Base-by-base conservation (phyloP, 306 rosid species). In the Cucumis sativus region DNA sequence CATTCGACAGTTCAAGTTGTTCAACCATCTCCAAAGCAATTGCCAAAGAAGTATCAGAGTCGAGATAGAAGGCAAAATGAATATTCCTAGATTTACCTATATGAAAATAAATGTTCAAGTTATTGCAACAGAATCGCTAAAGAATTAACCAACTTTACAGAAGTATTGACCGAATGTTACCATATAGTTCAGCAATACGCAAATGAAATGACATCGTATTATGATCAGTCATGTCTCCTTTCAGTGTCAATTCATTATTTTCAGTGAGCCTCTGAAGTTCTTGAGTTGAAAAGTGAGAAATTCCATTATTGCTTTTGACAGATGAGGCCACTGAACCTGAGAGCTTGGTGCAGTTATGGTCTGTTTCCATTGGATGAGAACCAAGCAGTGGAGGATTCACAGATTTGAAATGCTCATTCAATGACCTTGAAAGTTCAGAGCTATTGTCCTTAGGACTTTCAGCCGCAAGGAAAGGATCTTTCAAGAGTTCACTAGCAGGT, bases 21-120 rank as follows among this genome's bases (percentile, higher is more conserved):
- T 90, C 96, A 61, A 89, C 98, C 98, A 94, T 94, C 91, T 94
- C 98, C 84, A 81, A 87, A 71, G 97, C 92, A 79, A 94, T 84
- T 77, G 97, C 85, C 75, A 87, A 77, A 23, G 88, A 87, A 30
- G 98, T 92, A 76, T 95, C 98, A 20, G 91, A 81, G 56, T 87
- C 83, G 5, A 86, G 85, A 81, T 84, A 95, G 82, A 95, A 95
- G 56, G 88, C 85, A 58, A 95, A 95, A 83, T 92, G 90, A 82
- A 95, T 89, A 81, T 91, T 92, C 83, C 87, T 89, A 45, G 82
- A 86, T 58, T 76, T 85, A 88, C 93, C 97, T 95, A 87, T 78
- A 43, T 69, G 61, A 65, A 85, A 40, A 61, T 15, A 80, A 62
- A 82, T 80, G 45, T 54, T 64, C 40, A 79, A 30, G 20, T 58